Evolutionary conservation across 306 rosid genomes (phyloP).

Genomic region (Quercus gilva): DNA sequence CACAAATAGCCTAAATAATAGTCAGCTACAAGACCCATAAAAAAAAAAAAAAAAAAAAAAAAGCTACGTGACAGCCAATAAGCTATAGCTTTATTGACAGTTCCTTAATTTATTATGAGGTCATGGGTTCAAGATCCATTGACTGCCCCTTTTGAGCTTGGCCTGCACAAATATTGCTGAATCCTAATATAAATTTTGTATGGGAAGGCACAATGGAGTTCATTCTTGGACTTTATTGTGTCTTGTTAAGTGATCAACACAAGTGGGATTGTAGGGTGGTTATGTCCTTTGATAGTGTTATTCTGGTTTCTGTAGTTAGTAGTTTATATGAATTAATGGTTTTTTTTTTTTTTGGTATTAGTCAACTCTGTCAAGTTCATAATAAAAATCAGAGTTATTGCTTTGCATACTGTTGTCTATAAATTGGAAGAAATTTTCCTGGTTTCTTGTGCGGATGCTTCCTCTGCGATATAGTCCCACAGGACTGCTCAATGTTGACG

Average conservation of each 20-base stretch:
- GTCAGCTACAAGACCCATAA: too few species aligned
- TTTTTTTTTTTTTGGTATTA: background rate
- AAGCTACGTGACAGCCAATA: too few species aligned
- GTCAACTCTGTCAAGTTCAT: background rate
- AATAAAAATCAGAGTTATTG: background rate
- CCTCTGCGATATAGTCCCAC: background rate
- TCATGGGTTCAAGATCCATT: too few species aligned
- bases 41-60: too few species aligned
- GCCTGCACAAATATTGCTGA: background rate
- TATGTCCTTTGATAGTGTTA: background rate
- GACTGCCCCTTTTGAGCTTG: too few species aligned
- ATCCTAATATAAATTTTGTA: background rate
- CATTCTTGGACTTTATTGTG: background rate
- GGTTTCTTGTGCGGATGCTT: background rate
- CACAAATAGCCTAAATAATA: too few species aligned
- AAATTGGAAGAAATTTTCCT: background rate
- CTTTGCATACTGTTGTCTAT: background rate
- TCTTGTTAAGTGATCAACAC: background rate
- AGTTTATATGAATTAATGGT: background rate
- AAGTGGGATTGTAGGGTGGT: background rate
- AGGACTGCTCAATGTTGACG: background rate
- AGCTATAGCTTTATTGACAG: too few species aligned
- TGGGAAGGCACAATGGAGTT: background rate
- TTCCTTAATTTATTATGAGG: too few species aligned
- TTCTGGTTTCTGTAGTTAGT: background rate